These are phyloP conservation scores for Debaryomycetaceae sp. DNA, from an alignment of 1,139 yeast species.

Conservation along the genomic window DNA sequence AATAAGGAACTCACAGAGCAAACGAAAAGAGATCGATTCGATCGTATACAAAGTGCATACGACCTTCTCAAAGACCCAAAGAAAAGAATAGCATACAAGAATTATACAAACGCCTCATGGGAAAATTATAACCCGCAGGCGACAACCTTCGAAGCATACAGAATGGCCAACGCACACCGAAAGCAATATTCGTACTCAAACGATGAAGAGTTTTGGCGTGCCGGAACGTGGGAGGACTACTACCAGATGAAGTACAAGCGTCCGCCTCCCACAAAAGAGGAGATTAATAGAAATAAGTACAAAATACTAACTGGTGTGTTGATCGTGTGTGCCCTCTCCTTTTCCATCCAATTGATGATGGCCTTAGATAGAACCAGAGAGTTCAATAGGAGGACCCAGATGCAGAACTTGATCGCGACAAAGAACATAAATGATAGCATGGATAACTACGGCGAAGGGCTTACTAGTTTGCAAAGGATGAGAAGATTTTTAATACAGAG, in stretches of 20 bases:
- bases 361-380: slow-evolving; percentile 38
- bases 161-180: slow-evolving; percentile 41
- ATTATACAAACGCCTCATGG: slow-evolving; percentile 27
- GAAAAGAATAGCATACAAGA: slow-evolving; percentile 31
- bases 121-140: slow-evolving; percentile 30
- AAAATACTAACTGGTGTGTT: slow-evolving; percentile 43
- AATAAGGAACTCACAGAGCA: slow-evolving; percentile 29
- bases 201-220: slow-evolving; percentile 56
- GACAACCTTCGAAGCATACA: slow-evolving; percentile 40
- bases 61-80: slow-evolving; percentile 60
- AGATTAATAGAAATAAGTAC: slow-evolving; percentile 42
- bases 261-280: slow-evolving; percentile 41
- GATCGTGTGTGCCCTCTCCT: slow-evolving; percentile 37
- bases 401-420: slow-evolving; percentile 44
- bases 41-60: slow-evolving; percentile 71
- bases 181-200: slow-evolving; percentile 26
- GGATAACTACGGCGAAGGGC: slow-evolving; percentile 49
- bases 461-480: slow-evolving; percentile 34
- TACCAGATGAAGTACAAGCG: slow-evolving; percentile 39
- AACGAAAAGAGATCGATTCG: slow-evolving; percentile 60
- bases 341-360: slow-evolving; percentile 43
- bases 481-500: slow-evolving; percentile 62
- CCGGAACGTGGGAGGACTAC: slow-evolving; percentile 74
- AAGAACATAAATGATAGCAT: slow-evolving; percentile 48
- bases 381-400: slow-evolving; percentile 23